Conservation (phyloP, 306 rosid species). For the Aeschynomene evenia region DNA sequence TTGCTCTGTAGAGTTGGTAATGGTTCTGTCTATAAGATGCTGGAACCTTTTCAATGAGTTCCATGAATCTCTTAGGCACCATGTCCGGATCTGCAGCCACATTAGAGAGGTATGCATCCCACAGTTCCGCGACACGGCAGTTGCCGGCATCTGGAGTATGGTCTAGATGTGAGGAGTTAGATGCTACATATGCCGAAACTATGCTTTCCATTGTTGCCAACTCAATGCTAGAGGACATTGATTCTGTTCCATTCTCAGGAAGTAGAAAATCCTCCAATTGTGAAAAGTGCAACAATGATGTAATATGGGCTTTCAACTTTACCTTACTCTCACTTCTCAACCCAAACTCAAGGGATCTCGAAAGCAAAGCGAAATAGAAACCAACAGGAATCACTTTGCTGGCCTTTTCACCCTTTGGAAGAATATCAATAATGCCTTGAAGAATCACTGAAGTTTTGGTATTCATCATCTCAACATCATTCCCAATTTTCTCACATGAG, state of each 20-base stretch:
- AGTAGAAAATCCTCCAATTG: slow-evolving; percentile 61
- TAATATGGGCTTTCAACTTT: slow-evolving; percentile 62
- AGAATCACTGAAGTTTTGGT: slow-evolving; percentile 44
- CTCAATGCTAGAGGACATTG: slow-evolving; percentile 58
- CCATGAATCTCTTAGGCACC: slow-evolving; percentile 61
- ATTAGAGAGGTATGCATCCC: slow-evolving; percentile 72
- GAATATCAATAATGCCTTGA: slow-evolving; percentile 75
- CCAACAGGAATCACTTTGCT: slow-evolving; percentile 70
- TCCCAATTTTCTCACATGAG: slow-evolving; percentile 38
- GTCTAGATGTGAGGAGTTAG: slow-evolving; percentile 42
- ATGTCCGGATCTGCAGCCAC: slow-evolving; percentile 54
- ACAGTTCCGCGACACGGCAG: slow-evolving; percentile 57
- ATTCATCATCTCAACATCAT: slow-evolving; percentile 38
- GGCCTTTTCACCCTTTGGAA: slow-evolving; percentile 53
- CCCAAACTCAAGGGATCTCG: slow-evolving; percentile 62
- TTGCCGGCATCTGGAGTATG: slow-evolving; percentile 43
- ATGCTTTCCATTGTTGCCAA: slow-evolving; percentile 70
- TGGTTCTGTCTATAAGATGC: slow-evolving; percentile 59
- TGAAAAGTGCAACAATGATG: slow-evolving; percentile 59
- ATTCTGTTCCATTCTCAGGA: slow-evolving; percentile 42
- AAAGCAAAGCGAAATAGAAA: slow-evolving; percentile 78
- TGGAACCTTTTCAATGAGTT: slow-evolving; percentile 73
- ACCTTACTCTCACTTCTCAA: slow-evolving; percentile 39
- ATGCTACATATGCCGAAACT: slow-evolving; percentile 47
- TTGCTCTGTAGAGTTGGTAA: slow-evolving; percentile 67